These are phyloP conservation scores for Lasiodiplodia hormozganensis DNA, from an alignment of 2,329 filamentous ascomycete genomes.

Conservation along the genomic window DNA sequence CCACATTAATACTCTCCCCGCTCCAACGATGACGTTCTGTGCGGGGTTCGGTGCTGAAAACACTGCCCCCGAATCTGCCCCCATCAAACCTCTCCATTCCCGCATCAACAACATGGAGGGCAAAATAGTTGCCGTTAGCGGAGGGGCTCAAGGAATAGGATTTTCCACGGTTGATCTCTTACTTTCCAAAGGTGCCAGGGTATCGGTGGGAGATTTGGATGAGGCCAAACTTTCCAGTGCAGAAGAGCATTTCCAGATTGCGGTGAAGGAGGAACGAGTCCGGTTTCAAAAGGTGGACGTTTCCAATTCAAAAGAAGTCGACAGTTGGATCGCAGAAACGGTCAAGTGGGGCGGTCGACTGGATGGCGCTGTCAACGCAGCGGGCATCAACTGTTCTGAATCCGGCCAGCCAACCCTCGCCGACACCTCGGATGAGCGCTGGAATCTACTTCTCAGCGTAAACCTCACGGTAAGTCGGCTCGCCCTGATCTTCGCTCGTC, in stretches of 20 bases:
- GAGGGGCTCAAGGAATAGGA: slow-evolving; percentile 48
- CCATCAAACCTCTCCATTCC: not conserved
- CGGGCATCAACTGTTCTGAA: slow-evolving; percentile 45
- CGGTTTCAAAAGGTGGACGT: slow-evolving; percentile 40
- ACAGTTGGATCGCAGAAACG: slow-evolving; percentile 46
- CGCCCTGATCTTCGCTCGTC: not conserved
- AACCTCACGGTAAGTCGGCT: slow-evolving; percentile 39
- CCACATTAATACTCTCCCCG: not conserved
- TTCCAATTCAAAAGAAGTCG: slow-evolving; percentile 40
- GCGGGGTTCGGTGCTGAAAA: slow-evolving; percentile 3
- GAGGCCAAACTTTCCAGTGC: slow-evolving; percentile 34
- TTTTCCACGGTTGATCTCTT: slow-evolving; percentile 46
- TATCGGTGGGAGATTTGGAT: slow-evolving; percentile 49
- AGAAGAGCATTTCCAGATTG: slow-evolving; percentile 10
- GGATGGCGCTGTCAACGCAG: slow-evolving; percentile 50
- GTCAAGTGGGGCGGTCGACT: slow-evolving; percentile 43
- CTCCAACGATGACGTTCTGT: not conserved
- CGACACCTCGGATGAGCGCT: slow-evolving; percentile 42
- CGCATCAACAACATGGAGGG: slow-evolving; percentile 18
- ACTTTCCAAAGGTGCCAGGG: slow-evolving; percentile 45
- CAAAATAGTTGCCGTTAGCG: slow-evolving; percentile 41
- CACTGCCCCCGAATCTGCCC: not conserved
- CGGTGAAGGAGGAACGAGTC: slow-evolving; percentile 20
- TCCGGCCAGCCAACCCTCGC: slow-evolving; percentile 48
- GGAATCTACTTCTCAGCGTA: slow-evolving; percentile 42